Conservation (phyloP, 2,329 filamentous ascomycete genomes). For the Thelonectria blattea region DNA sequence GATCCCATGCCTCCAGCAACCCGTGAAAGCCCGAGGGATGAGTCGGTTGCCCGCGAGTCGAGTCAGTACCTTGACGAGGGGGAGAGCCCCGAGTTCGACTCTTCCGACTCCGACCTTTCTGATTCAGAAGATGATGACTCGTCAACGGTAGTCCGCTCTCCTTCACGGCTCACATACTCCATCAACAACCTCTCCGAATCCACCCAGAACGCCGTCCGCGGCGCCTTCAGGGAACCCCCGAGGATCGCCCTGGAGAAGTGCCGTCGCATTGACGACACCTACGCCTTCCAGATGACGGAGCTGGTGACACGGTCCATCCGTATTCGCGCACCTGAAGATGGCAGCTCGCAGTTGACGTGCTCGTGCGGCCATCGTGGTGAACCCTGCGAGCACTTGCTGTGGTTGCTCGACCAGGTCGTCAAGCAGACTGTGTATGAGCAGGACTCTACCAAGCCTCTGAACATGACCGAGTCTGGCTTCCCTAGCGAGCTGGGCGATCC, state of each 20-base stretch:
- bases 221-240: constrained; percentile 55
- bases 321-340: constrained; percentile 50
- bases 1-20: constrained; percentile 39
- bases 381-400: constrained; percentile 59
- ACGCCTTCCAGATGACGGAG: constrained; percentile 63
- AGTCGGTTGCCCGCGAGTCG: constrained; percentile 12
- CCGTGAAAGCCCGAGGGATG: constrained; percentile 22
- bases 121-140: constrained; percentile 44
- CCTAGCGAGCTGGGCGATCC: constrained; percentile 55
- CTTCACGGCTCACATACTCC: constrained; percentile 49
- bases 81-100: constrained; percentile 38
- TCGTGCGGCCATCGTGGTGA: constrained; percentile 48
- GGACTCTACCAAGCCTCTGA: constrained; percentile 46
- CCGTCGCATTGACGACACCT: constrained; percentile 54
- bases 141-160: constrained; percentile 44
- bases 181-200: constrained; percentile 47
- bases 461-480: constrained; percentile 51
- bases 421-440: constrained; percentile 53
- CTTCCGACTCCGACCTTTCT: constrained; percentile 39
- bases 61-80: constrained; percentile 29
- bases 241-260: constrained; percentile 58
- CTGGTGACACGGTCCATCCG: constrained; percentile 58
- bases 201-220: constrained; percentile 48
- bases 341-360: constrained; percentile 52
- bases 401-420: constrained; percentile 60